Conservation (phyloP, 129 eudicot genomes). For the Helianthus tuberosus region DNA sequence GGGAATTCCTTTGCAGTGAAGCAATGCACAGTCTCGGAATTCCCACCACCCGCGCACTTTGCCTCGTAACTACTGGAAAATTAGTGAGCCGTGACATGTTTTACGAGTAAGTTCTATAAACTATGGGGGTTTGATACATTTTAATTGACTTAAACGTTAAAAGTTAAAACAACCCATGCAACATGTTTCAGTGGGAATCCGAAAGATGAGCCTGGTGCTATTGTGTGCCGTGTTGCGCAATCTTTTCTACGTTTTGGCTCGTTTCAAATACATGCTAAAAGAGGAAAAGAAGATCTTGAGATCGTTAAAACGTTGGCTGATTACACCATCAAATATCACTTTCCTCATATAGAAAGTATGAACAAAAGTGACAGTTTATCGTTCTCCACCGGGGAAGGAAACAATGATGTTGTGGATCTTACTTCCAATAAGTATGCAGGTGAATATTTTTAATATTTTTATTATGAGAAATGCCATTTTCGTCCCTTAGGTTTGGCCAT, state of each 20-base stretch:
- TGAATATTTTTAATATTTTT: slow-evolving; percentile 20
- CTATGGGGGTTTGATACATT: not conserved
- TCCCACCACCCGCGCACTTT: slow-evolving; percentile 90
- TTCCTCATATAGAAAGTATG: slow-evolving; percentile 82
- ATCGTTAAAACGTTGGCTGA: slow-evolving; percentile 79
- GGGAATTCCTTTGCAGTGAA: slow-evolving; percentile 95
- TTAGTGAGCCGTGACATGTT: slow-evolving; percentile 86
- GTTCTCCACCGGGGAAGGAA: slow-evolving; percentile 74
- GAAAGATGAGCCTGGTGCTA: slow-evolving; percentile 97
- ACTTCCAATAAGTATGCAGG: slow-evolving; percentile 98
- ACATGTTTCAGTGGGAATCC: slow-evolving; percentile 78
- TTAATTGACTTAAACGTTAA: slow-evolving; percentile 13
- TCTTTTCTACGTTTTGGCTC: slow-evolving; percentile 97
- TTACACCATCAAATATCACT: slow-evolving; percentile 84
- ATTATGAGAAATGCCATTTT: no score
- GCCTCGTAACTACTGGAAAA: slow-evolving; percentile 86
- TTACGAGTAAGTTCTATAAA: slow-evolving; percentile 70
- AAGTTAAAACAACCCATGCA: slow-evolving; percentile 17
- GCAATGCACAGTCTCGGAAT: slow-evolving; percentile 87
- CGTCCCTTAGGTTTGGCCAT: no score
- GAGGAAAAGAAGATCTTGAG: slow-evolving; percentile 78
- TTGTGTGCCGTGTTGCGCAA: slow-evolving; percentile 88
- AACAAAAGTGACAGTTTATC: slow-evolving; percentile 68
- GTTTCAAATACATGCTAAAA: slow-evolving; percentile 82
- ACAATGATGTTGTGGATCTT: slow-evolving; percentile 66